Evolutionary conservation across 2,329 filamentous ascomycete species (phyloP), one percentile per base, ranked within the genome.

Genomic region (Phaeosphaeriaceae sp.): DNA sequence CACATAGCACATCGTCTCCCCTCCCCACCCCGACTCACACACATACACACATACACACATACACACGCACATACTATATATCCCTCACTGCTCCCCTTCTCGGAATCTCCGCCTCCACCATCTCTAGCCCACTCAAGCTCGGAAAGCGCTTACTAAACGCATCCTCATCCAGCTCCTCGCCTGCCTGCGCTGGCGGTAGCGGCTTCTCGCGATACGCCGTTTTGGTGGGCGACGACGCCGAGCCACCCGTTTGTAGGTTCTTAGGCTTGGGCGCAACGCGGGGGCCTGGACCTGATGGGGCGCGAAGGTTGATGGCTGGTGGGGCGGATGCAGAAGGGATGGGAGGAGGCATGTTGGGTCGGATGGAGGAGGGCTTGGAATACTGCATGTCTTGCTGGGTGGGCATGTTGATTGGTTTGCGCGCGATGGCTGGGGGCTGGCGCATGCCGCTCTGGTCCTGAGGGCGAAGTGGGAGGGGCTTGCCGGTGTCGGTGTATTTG

Each of bases 131-230:
- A 55, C 88, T 89, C 57, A 98, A 80, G 73, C 91, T 96, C 0
- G 94, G 94, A 77, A 93, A 97, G 57, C 92, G 84, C 78, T 93
- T 93, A 60, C 89, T 89, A 75, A 98, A 97, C 72, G 91, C 85
- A 21, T 79, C 79, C 61, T 76, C 60, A 58, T 89, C 86, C 82
- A 84, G 86, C 56, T 88, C 86, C 78, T 93, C 91, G 47, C 88
- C 87, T 1, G 60, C 47, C 56, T n/a, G 42, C 27, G 19, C 3
- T 15, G 44, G n/a, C 3, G 66, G 65, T 2, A 72, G 56, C 9
- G 65, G 65, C 42, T 72, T 75, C 15, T 73, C 68, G 24, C 60
- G 66, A 22, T 51, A 48, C n/a, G 56, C 63, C 1, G 44, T 49
- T 44, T 65, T 61, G 3, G 53, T 57, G 20, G 63, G 61, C 6